Conservation (phyloP, 2,329 filamentous ascomycete species). For the Diaporthe sp. region DNA sequence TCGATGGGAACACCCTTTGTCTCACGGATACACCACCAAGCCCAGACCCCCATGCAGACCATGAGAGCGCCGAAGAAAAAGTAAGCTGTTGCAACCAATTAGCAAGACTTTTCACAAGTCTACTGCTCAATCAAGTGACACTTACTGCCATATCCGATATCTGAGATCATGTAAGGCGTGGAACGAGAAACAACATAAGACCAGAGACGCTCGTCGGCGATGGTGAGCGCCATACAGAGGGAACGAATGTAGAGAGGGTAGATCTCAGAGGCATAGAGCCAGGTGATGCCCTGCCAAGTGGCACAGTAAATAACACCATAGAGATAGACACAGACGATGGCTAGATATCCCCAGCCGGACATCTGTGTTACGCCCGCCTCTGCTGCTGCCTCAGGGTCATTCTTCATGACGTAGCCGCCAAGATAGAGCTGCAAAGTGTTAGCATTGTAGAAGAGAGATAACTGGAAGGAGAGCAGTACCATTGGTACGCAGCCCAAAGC, state of each 20-base stretch:
- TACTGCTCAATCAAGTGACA: background rate
- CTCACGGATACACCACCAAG: constrained; percentile 25
- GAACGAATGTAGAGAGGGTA: constrained; percentile 16
- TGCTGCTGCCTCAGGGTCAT: constrained; percentile 12
- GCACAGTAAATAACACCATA: constrained; percentile 25
- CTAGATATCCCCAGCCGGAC: constrained; percentile 25
- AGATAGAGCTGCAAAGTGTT: background rate
- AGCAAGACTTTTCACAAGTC: background rate
- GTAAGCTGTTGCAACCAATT: background rate
- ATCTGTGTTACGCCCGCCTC: constrained; percentile 7
- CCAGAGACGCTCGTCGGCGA: constrained; percentile 27
- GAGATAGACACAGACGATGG: constrained; percentile 22
- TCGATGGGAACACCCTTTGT: constrained; percentile 18
- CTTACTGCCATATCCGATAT: constrained; percentile 26
- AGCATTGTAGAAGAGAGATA: background rate
- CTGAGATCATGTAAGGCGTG: constrained; percentile 22
- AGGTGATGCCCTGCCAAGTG: constrained; percentile 21
- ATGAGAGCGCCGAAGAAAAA: constrained; percentile 22
- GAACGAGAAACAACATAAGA: constrained; percentile 22
- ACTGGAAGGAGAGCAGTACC: background rate
- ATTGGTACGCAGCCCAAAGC: constrained; percentile 16
- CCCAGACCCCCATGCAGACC: constrained; percentile 19
- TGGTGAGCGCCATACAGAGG: constrained; percentile 22
- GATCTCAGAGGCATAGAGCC: constrained; percentile 25
- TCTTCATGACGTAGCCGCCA: constrained; percentile 21